Evolutionary conservation across 2,329 filamentous ascomycete species (phyloP).

Genomic region (Fusarium mangiferae): DNA sequence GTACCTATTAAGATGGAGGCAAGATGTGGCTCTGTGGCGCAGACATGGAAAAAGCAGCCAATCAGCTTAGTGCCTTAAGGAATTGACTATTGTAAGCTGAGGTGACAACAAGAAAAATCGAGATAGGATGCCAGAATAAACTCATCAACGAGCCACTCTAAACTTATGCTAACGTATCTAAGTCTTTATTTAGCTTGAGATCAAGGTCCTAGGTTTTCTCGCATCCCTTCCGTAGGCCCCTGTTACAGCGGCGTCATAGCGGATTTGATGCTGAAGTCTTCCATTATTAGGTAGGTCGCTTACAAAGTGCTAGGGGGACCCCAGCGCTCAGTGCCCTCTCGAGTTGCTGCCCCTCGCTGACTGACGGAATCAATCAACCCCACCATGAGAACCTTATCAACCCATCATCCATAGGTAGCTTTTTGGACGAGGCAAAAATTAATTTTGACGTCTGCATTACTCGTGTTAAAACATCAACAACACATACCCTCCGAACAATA

Average conservation of each 20-base stretch:
- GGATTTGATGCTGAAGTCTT: neutral
- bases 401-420: constrained; percentile 1
- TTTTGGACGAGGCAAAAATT: constrained; percentile 14
- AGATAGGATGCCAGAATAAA: neutral
- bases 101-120: too few species aligned
- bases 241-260: constrained; percentile 14
- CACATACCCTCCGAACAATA: neutral
- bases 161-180: neutral
- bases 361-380: constrained; percentile 16
- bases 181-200: neutral
- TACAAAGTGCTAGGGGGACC: constrained; percentile 10
- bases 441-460: constrained; percentile 3
- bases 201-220: neutral
- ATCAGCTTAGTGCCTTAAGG: neutral
- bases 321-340: neutral
- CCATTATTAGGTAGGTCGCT: neutral
- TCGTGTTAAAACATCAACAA: neutral
- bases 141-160: neutral
- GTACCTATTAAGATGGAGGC: neutral
- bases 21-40: constrained; percentile 15
- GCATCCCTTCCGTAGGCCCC: neutral
- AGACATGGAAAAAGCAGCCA: neutral
- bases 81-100: neutral
- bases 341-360: constrained; percentile 22
- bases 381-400: constrained; percentile 25